Base-by-base conservation (phyloP, 441 rosid species). In the Hura crepitans region DNA sequence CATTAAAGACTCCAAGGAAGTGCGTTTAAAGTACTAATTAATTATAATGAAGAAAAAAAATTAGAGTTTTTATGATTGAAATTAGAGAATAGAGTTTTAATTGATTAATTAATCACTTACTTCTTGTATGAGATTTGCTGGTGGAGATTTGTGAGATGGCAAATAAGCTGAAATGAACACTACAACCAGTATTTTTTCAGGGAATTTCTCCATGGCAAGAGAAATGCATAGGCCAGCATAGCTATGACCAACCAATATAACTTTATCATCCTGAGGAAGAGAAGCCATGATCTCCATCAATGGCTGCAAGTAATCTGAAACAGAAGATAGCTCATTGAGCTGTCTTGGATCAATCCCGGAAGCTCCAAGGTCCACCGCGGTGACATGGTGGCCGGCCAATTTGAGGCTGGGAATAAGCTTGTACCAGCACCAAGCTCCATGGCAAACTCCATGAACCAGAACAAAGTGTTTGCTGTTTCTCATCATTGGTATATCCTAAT, bases 371-470 rank as follows among this genome's bases (percentile, higher is more conserved):
- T 90, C 91, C 22, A 83, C 13, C 57, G 86, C 79, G 5, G 87
- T 86, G 55, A 87, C 93, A 0, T 63, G 78, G 64, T 83, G 89
- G 64, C 90, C 90, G 0, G 80, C 79, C 5, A 37, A 17, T 72
- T 79, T 72, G 43, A 87, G 89, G 54, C 68, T 65, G 27, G 78
- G 54, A 1, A 47, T 74, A 15, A 86, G 71, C 80, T 87, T 85
- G 80, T 86, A 86, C 91, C 95, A 91, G 82, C 86, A 86, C 91
- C 95, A 91, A 7, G 89, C 93, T 49, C 91, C 97, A 71, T 81
- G 89, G 73, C 85, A 69, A 56, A 78, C 69, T 25, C 94, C 92
- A 15, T 87, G 97, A 53, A 91, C 84, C 64, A 91, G 71, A 42
- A 87, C 90, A 49, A 87, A 87, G 54, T 83, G 96, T 12, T 77